phyloP scores from a whole-genome alignment of 345 rosid species.

The Eucalyptus pauciflora region DNA sequence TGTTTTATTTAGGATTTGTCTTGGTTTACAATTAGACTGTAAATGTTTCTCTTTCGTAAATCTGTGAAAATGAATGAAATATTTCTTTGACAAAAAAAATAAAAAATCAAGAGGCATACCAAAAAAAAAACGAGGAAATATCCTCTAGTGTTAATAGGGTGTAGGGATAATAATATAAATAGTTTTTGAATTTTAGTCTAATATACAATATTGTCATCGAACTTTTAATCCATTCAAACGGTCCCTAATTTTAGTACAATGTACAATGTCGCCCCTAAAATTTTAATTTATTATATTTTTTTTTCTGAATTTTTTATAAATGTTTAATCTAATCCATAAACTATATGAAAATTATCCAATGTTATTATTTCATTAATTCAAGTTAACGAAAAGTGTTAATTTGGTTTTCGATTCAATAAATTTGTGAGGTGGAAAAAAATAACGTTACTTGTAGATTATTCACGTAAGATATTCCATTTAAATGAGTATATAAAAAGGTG shows the following conservation, averaged over 20 bases:
- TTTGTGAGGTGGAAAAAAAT: background rate
- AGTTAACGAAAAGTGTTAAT: background rate
- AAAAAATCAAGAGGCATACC: too few species aligned
- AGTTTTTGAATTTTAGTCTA: background rate
- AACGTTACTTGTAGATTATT: background rate
- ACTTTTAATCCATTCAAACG: background rate
- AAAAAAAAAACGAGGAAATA: background rate
- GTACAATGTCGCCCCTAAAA: rapidly evolving
- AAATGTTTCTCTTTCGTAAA: too few species aligned
- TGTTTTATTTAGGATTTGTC: too few species aligned
- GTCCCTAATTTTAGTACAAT: background rate
- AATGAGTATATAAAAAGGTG: too few species aligned
- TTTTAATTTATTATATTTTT: rapidly evolving
- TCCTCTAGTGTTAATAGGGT: background rate
- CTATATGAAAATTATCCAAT: background rate
- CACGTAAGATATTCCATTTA: background rate
- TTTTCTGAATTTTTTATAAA: background rate
- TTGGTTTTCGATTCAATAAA: background rate
- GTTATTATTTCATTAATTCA: background rate
- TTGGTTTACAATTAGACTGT: too few species aligned
- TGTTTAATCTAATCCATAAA: background rate
- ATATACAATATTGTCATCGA: background rate
- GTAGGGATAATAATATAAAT: background rate
- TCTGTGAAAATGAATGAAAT: too few species aligned
- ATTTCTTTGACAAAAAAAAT: too few species aligned